A percentile compares a stretch with the other conserved stretches of the same genome.
phyloP scores from a whole-genome alignment of 495 filamentous ascomycete species.

The Parmelia sp. region DNA sequence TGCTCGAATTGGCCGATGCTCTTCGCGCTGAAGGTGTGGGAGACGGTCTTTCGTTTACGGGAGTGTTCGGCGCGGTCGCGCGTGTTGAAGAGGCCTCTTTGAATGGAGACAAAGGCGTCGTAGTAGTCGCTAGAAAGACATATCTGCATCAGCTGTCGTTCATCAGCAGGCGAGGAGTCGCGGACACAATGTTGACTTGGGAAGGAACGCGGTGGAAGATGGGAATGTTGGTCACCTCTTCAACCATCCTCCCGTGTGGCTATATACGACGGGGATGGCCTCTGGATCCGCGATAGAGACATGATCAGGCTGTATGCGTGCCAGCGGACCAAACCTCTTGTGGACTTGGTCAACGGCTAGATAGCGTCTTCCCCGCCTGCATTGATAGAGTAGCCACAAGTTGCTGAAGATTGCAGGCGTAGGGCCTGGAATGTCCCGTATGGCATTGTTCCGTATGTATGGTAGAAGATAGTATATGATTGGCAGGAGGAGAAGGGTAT shows the following conservation, averaged over 20 bases:
- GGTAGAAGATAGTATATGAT: conserved; percentile 61
- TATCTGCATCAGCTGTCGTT: not conserved
- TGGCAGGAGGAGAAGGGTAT: conserved; percentile 46
- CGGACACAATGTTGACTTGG: not conserved
- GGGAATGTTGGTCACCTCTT: conserved; percentile 49
- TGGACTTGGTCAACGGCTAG: conserved; percentile 63
- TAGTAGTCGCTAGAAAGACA: conserved; percentile 61
- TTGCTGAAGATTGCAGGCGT: conserved; percentile 64
- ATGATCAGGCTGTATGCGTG: conserved; percentile 55
- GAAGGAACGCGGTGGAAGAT: not conserved
- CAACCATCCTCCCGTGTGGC: conserved; percentile 66
- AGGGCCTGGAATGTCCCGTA: conserved; percentile 62
- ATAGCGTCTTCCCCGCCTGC: conserved; percentile 61
- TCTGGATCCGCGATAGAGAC: conserved; percentile 54
- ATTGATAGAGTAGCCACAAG: conserved; percentile 67
- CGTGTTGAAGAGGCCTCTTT: conserved; percentile 84
- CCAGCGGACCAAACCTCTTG: conserved; percentile 59
- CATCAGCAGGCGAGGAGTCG: no score
- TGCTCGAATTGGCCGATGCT: conserved; percentile 80
- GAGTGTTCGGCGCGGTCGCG: conserved; percentile 76
- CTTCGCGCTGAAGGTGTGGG: conserved; percentile 82
- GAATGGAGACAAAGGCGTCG: conserved; percentile 85
- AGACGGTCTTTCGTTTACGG: conserved; percentile 82
- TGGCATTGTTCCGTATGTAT: conserved; percentile 58
- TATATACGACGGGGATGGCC: conserved; percentile 52